A percentile compares a stretch with the other conserved stretches of the same genome.
Evolutionary conservation across 139 green algal species (phyloP).

Genomic region (Coccomyxa sp.): DNA sequence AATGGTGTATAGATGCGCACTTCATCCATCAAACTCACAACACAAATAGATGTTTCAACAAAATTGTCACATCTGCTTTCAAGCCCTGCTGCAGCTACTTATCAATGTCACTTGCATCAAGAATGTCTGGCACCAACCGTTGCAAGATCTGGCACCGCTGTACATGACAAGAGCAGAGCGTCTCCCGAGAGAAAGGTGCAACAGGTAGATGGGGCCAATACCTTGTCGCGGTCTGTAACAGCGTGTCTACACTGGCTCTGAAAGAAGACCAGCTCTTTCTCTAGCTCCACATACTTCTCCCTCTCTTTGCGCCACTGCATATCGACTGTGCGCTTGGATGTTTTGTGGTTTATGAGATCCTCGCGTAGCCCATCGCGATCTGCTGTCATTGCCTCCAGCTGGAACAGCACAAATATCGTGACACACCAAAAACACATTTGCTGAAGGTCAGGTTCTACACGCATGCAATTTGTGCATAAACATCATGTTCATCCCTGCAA

Average conservation of each 20-base stretch:
- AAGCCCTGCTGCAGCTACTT: no score
- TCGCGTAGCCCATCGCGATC: slow-evolving; percentile 31
- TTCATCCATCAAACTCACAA: no score
- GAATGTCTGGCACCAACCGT: no score
- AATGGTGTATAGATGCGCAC: no score
- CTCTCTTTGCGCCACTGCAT: slow-evolving; percentile 12
- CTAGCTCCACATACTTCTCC: slow-evolving; percentile 16
- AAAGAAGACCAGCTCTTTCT: slow-evolving; percentile 39
- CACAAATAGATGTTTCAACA: no score
- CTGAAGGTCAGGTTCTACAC: not conserved
- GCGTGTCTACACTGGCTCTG: slow-evolving; percentile 22
- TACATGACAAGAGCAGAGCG: no score
- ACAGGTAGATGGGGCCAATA: not conserved
- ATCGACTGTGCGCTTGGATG: slow-evolving; percentile 24
- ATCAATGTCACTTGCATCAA: no score
- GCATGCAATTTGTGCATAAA: not conserved
- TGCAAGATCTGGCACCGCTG: no score
- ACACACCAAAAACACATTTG: not conserved
- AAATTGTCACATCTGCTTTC: no score
- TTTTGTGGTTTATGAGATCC: slow-evolving; percentile 20
- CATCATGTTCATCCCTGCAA: not conserved
- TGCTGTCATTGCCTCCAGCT: slow-evolving; percentile 4
- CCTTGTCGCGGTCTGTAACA: slow-evolving; percentile 18
- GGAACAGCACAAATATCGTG: not conserved
- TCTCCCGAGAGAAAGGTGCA: no score